Evolutionary conservation across 2,329 filamentous ascomycete genomes (phyloP).

Genomic region (Aspergillus luchuensis): DNA sequence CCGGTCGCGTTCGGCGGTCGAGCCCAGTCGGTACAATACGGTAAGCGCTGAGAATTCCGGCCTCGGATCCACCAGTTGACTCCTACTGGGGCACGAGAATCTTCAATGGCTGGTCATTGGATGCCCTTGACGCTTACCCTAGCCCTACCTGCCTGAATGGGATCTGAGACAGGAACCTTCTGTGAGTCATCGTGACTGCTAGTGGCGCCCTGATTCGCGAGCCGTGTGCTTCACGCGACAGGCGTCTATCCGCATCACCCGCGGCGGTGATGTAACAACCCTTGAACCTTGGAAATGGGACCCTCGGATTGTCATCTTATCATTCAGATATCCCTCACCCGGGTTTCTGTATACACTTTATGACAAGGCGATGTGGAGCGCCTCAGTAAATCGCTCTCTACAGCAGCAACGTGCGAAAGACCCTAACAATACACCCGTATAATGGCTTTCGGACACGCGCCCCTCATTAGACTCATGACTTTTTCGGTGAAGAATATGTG

Average conservation of each 20-base stretch:
- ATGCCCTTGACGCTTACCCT: neutral
- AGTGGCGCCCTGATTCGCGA: slow-evolving; percentile 2
- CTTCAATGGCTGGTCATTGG: neutral
- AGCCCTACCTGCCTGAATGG: slow-evolving; percentile 6
- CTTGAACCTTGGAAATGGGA: neutral
- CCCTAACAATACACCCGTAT: no score
- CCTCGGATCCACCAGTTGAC: slow-evolving; percentile 2
- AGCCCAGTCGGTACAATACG: slow-evolving; percentile 1
- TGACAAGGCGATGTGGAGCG: neutral
- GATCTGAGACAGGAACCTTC: neutral
- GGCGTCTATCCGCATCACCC: neutral
- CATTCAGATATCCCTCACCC: neutral
- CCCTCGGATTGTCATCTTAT: neutral
- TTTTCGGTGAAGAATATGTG: no score
- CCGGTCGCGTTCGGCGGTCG: slow-evolving; percentile 9
- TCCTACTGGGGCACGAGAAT: slow-evolving; percentile 11
- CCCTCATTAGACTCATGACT: no score
- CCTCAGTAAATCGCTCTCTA: neutral
- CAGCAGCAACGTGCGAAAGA: neutral
- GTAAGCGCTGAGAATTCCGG: slow-evolving; percentile 1
- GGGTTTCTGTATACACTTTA: neutral
- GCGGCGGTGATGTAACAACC: slow-evolving; percentile 1
- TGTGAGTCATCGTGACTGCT: slow-evolving; percentile 4
- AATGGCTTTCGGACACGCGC: no score
- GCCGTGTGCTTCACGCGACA: neutral